Evolutionary conservation across 2,329 filamentous ascomycete genomes (phyloP), one percentile per base, ranked within the genome.

Genomic region (Colletotrichum neosansevieriae): DNA sequence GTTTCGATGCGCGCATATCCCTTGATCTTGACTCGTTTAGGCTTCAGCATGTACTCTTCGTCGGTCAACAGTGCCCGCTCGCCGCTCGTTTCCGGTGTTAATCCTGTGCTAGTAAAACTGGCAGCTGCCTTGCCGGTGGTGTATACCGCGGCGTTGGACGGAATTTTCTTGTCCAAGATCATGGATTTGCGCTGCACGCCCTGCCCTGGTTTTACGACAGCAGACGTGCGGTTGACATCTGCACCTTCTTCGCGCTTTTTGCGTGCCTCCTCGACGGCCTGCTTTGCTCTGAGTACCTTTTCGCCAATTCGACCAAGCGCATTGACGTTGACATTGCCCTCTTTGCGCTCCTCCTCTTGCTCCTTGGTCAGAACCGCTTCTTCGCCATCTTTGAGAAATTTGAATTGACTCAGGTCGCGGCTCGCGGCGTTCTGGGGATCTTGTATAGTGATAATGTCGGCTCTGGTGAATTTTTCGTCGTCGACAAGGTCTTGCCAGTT

Each of bases 1-100:
- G 96, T 99, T 72, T 92, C 90, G 51, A 99, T 88, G n/a, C 94
- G 90, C 6, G 92, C 94, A 77, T 97, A 98, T 29, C 95, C 96
- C 74, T 95, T 97, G 73, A 88, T 88, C 80, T 97, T 97, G 69
- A 99, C 90, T 45, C 94, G 89, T 74, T 91, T 92, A 6, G 94
- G 94, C 78, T 93, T 94, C 61, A 99, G 86, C 92, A 99, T 97
- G 80, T 95, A 99, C 77, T 98, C 94, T 81, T 99, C 96, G 71
- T 98, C 94, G 1, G 92, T 93, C 53, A 99, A 86, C 53, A 97
- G 83, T 4, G 96, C 95, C 61, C 94, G 88, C 75, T 97, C 94
- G 73, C 89, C 92, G 63, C 92, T 94, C 0, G 96, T 99, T 76
- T 97, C 92, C 0, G 94, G 94, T 0, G 95, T 98, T 58, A 99